Evolutionary conservation across 139 green algal species (phyloP), one percentile per base, ranked within the genome.

Genomic region (Chlorella sorokiniana): DNA sequence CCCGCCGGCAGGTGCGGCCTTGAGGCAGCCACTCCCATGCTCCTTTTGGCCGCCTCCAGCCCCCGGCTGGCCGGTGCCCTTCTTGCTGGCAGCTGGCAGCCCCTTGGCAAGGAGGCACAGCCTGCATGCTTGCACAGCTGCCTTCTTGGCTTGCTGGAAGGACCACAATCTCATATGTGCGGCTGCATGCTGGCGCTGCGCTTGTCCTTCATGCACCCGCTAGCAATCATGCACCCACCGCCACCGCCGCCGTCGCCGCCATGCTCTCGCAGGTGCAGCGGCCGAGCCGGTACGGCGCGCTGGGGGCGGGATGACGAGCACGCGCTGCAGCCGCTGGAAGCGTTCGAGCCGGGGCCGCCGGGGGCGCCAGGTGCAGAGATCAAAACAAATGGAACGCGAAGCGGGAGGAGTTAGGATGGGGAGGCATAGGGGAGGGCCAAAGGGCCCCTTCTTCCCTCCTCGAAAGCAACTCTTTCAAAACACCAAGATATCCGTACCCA

Each of bases 291-390:
- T 78, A 74, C 71, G 69, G 37, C 33, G 81, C 68, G n/a, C 29
- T 83, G 11, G 85, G 69, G n/a, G 20, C 9, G 52, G 27, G 80
- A 86, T 42, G 73, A 88, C 67, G 82, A 86, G 51, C 85, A 91
- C 42, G 77, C 86, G 23, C 81, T 91, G 88, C 83, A 93, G 81
- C 74, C 76, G 51, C 86, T 88, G 40, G 87, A 93, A 52, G 48
- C 79, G 0, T 95, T 94, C 81, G 67, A 16, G 4, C 54, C 79
- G 7, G 79, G 67, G 35, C 45, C 31, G n/a, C 69, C 69, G n/a
- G 79, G 79, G 18, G 38, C 65, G 14, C 38, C 38, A 70, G 74
- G 72, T 79, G 56, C 10, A 18, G 67, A 42, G 16, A 16, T 11
- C 48, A 11, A 11, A 25, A 16, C 14, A 56, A 29, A 65, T n/a